phyloP scores from a whole-genome alignment of 164 flowering plant genomes.

The Akebia trifoliata region DNA sequence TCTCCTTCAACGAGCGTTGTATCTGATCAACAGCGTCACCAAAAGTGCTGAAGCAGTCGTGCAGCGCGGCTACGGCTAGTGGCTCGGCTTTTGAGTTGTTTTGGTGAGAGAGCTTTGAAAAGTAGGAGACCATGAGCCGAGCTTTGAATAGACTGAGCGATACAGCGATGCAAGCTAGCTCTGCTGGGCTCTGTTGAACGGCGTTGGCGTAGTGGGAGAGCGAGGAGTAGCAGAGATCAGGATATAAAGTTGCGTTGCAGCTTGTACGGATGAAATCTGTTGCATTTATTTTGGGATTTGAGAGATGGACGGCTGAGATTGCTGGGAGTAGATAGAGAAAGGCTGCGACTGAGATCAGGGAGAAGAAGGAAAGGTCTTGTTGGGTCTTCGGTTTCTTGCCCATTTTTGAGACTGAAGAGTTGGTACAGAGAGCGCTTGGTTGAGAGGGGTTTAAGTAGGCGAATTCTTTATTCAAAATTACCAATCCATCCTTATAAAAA shows the following conservation, averaged over 20 bases:
- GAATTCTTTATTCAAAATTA: too few species aligned
- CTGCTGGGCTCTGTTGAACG: constrained; percentile 42
- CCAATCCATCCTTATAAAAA: too few species aligned
- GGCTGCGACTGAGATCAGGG: constrained; percentile 10
- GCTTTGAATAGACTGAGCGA: constrained; percentile 45
- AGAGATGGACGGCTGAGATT: constrained; percentile 14
- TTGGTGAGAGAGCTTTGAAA: constrained; percentile 36
- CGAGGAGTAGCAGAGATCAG: constrained; percentile 59
- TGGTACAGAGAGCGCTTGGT: not conserved
- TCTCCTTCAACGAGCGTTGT: constrained; percentile 52
- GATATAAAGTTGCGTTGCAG: constrained; percentile 64
- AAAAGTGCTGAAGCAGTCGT: constrained; percentile 62
- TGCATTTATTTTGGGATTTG: constrained; percentile 9
- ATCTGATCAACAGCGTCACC: constrained; percentile 70
- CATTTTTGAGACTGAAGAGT: not conserved
- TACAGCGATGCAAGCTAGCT: constrained; percentile 57
- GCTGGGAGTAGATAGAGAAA: constrained; percentile 9
- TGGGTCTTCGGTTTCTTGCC: not conserved
- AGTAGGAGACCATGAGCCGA: constrained; percentile 26
- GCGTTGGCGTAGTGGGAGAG: constrained; percentile 52
- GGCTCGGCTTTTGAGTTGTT: constrained; percentile 36
- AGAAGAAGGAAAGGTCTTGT: not conserved
- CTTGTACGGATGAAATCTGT: constrained; percentile 66
- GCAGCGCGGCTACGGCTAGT: constrained; percentile 46
- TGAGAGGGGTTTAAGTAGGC: not conserved